These are phyloP conservation scores for Hemileia vastatrix DNA, from an alignment of 1,284 basidiomycete species.

Conservation along the genomic window DNA sequence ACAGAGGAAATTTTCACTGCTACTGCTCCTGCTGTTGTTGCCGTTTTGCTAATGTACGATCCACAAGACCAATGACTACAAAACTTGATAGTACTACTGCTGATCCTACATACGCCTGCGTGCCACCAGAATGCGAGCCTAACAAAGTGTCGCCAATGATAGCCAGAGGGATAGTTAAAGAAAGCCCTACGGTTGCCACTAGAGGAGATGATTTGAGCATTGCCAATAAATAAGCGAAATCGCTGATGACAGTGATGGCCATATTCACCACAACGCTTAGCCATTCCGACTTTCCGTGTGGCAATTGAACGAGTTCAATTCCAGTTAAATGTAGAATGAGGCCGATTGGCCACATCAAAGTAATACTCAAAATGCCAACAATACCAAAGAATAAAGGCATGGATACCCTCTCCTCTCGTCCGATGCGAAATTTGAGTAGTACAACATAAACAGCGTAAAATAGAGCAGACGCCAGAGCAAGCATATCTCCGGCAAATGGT, in stretches of 20 bases:
- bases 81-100: too few relatives aligned
- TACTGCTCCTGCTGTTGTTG: too few relatives aligned
- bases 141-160: slow-evolving; percentile 66
- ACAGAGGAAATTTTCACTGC: too few relatives aligned
- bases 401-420: slow-evolving; percentile 57
- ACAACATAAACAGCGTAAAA: slow-evolving; percentile 87
- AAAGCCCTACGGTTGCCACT: slow-evolving; percentile 88
- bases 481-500: slow-evolving; percentile 66
- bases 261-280: slow-evolving; percentile 67
- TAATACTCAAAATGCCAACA: slow-evolving; percentile 78
- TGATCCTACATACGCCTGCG: too few relatives aligned
- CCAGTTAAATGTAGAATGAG: slow-evolving; percentile 68
- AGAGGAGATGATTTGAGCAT: slow-evolving; percentile 88
- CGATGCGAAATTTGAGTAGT: slow-evolving; percentile 59
- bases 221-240: slow-evolving; percentile 48
- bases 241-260: too few relatives aligned
- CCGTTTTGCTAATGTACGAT: too few relatives aligned
- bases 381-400: slow-evolving; percentile 49
- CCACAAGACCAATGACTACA: too few relatives aligned
- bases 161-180: slow-evolving; percentile 85
- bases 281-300: slow-evolving; percentile 55
- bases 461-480: slow-evolving; percentile 68
- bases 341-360: slow-evolving; percentile 71
- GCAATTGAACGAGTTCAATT: slow-evolving; percentile 65
- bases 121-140: too few relatives aligned